Evolutionary conservation across 805 yeast species (phyloP), one percentile per base, ranked within the genome.

Genomic region (Zygosaccharomyces bailii): DNA sequence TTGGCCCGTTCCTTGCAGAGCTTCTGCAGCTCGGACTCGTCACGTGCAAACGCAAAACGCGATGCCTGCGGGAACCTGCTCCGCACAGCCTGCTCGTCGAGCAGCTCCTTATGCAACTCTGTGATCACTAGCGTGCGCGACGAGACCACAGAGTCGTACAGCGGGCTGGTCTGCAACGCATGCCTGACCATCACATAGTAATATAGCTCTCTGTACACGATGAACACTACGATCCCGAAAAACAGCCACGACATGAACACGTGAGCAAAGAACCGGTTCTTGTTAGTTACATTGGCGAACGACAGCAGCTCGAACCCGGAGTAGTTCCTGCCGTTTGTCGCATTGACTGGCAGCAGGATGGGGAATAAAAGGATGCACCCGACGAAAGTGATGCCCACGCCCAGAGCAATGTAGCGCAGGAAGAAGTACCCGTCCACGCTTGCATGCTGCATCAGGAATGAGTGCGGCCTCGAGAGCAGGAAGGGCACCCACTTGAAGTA

Each of bases 381-480:
- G 5, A 79, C 20, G 8, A 80, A 50, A 25, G 82, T 78, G 30
- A 83, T 49, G 8, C 71, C 51, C 3, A 74, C 72, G 49, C 82
- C 79, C 21, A 79, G 74, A 34, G 77, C 73, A 44, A 86, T 56
- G 56, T 76, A 85, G 50, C 95, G 72, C 41, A 84, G 63, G 59
- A 80, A 85, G 60, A 86, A 80, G 61, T 82, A 86, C 2, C 93
- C 93, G 65, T 86, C 95, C 24, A 80, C 62, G 42, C 90, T 86
- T 30, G 82, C 69, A 50, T 82, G 82, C 65, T 84, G 90, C 54
- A 86, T 70, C 33, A 82, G 53, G 63, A 72, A 84, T 1, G 79
- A 61, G 48, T 80, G 82, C 1, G 88, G 83, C 59, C 75, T 76
- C 3, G 67, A 50, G 48, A 80, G 53, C 17, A 84, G 45, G 44